Evolutionary conservation across 192 early-diverging fungal species (phyloP), one percentile per base, ranked within the genome.

Genomic region (Coemansia sp.): DNA sequence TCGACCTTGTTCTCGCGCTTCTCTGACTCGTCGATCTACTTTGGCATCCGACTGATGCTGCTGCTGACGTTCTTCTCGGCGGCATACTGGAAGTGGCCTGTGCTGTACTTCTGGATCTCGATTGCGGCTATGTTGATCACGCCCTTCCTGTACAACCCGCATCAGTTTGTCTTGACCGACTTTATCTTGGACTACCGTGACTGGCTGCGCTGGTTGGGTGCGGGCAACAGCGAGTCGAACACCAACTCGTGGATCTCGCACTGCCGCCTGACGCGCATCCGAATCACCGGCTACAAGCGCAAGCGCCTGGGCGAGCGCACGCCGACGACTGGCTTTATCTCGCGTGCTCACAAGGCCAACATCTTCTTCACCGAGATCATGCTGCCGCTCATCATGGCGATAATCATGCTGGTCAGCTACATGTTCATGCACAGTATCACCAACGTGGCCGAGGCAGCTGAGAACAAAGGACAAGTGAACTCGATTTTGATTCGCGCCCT

Each of bases 91-190:
- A 77, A 88, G 53, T 87, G 87, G 55, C 90, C 91, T 21, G 64
- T 94, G 66, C 73, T 89, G 43, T 95, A 93, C 75, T 92, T 95
- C 63, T 94, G 92, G 92, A 86, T 94, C 28, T 92, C 89, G 28
- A 90, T 90, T 44, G 70, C 91, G 32, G 90, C 93, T 8, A 73
- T 95, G 43, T 75, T 89, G 52, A 82, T 95, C 50, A 90, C 94
- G 53, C 93, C 94, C 3, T 95, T 94, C 72, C 59, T 95, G 42
- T 95, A 93, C 76, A 95, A 95, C 64, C 93, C 92, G n/a, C 92
- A 93, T 67, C 94, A 95, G 77, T 94, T 95, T 60, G 84, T 88
- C n/a, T 82, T 93, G 61, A 83, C 84, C 0, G 90, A 91, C 69
- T 94, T 94, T 72, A 82, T 93, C 69, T 64, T 89, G 7, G 94